Evolutionary conservation across 1,139 yeast species (phyloP), one percentile per base, ranked within the genome.

Genomic region (Pichia sp.): DNA sequence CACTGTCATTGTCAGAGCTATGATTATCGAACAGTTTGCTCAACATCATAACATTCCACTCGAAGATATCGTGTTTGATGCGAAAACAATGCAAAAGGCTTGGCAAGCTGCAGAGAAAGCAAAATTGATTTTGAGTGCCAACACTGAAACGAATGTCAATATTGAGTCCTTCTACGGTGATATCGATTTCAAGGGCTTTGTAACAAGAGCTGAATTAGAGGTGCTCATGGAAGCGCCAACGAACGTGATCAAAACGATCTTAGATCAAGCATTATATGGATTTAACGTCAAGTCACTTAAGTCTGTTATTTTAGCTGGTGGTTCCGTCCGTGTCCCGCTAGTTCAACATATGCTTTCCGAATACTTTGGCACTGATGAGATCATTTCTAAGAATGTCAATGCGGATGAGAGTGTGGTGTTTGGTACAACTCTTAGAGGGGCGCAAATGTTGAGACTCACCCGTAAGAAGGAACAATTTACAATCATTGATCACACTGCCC

Each of bases 341-440:
- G 80, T 91, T 35, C 94, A 86, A 58, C 66, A 69, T 32, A 72
- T 68, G 37, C 59, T 81, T 41, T 52, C 62, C 6, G 58, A 70
- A 5, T 65, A 82, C 31, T 62, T 80, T 29, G 77, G 75, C 22
- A 77, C 72, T 3, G 46, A 41, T 13, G 47, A 44, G 6, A 64
- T 67, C 38, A 66, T 93, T 33, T 71, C 95, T n/a, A 87, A 81
- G 57, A 85, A 81, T 38, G 94, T 93, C 33, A 91, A 91, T 58
- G 93, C 98, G 0, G 99, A 91, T 60, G 99, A 91, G 60, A 78
- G 96, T 41, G 87, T 86, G 41, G 95, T 87, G 12, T 67, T 85
- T 52, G 99, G 99, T 37, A 77, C 94, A 6, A 77, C 96, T 12
- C 64, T 83, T 32, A 72, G 87, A 45, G 98, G 93, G 12, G 82